Conservation (phyloP, 352 stramenopile species). For the Phytophthora hybrid region DNA sequence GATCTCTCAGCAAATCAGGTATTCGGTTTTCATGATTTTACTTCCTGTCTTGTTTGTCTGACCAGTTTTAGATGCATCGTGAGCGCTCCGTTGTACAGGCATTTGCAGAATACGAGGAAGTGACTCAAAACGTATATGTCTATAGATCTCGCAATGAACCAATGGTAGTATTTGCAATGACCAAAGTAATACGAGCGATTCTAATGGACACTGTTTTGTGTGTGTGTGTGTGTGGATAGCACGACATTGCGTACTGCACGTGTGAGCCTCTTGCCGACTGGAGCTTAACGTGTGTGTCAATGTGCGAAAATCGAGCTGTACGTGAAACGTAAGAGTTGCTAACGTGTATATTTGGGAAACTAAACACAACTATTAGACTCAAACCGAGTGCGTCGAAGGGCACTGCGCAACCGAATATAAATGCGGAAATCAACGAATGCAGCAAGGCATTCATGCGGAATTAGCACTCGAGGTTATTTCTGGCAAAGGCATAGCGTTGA, state of each 20-base stretch:
- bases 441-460: neutral
- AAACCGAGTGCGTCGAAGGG: slow-evolving; percentile 7
- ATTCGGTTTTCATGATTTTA: neutral
- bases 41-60: neutral
- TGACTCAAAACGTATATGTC: slow-evolving; percentile 7
- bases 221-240: neutral
- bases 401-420: neutral
- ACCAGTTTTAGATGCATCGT: neutral
- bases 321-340: neutral
- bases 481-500: slow-evolving; percentile 3
- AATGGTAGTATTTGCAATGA: neutral
- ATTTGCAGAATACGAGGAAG: slow-evolving; percentile 8
- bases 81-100: neutral
- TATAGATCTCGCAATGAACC: neutral
- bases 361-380: neutral
- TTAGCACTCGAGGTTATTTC: neutral
- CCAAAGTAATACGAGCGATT: neutral
- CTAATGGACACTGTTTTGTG: neutral
- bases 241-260: slow-evolving; percentile 3
- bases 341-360: neutral
- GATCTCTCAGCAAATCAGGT: neutral
- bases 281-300: neutral
- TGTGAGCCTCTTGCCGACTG: slow-evolving; percentile 4
- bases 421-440: slow-evolving; percentile 14
- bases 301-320: slow-evolving; percentile 13